Base-by-base conservation (phyloP, 768 basidiomycete genomes). In the Leccinellum rugosiceps region DNA sequence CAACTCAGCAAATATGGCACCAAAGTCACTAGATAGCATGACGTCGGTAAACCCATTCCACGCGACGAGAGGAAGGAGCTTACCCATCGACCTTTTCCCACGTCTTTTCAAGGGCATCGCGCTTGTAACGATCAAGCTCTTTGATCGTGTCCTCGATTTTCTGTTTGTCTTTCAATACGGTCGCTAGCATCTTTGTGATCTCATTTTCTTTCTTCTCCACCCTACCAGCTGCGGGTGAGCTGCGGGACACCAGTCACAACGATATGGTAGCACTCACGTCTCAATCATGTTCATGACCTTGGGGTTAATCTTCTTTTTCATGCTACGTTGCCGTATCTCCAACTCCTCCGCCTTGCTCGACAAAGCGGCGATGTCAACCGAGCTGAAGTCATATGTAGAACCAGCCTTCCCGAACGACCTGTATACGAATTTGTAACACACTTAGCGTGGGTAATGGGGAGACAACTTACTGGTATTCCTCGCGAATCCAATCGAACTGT, bases 221-320 rank as follows among this genome's bases (percentile, higher is more conserved):
- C 55, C 94, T 97, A 65, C 13, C 11, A 45, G 11, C 32, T 47
- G 31, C 26, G 23, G 48, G 23, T 69, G 53, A 30, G 23, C 17
- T 4, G 19, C 15, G n/a, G 35, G 32, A 17, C 11, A 46, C 15
- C 41, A 15, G 26, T 34, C 23, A 47, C 28, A 26, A 26, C 2
- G 2, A 45, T 26, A 46, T 41, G 10, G 19, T 15, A 7, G 10
- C 15, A 73, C 86, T 58, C 60, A 97, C 94, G 83, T 88, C 63
- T 97, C 96, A 50, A 98, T 92, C 90, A 95, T 95, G 64, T 88
- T 92, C 77, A 97, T 85, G 47, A 94, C 94, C 72, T 96, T 97
- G 3, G 88, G 87, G 65, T 99, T 98, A 66, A 98, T 81, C 72
- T 95, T 97, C 77, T 94, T 93, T 77, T 94, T 95, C 86, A 93